These are phyloP conservation scores for Phytophthora brassicae DNA, from an alignment of 352 stramenopile species.

Conservation along the genomic window DNA sequence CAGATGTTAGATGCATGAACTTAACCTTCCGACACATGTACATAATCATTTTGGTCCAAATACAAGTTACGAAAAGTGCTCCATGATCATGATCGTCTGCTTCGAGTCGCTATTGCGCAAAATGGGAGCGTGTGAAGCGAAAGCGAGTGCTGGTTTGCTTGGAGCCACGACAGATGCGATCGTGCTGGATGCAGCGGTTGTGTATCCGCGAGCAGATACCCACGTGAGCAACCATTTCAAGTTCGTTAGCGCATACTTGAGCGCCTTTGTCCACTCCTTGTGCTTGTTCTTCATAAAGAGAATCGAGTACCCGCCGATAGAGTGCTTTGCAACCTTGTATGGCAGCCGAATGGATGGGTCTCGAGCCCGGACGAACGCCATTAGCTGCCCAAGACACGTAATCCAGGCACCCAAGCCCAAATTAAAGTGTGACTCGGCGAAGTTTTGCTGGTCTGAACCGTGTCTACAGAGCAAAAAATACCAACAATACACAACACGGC, in stretches of 20 bases:
- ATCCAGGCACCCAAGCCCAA: conserved; percentile 81
- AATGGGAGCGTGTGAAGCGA: conserved; percentile 12
- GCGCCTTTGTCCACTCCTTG: conserved; percentile 83
- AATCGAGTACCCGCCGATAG: conserved; percentile 68
- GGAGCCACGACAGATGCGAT: background rate
- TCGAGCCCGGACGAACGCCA: conserved; percentile 49
- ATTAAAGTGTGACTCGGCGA: conserved; percentile 86
- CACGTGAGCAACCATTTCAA: conserved; percentile 86
- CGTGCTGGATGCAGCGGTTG: conserved; percentile 11
- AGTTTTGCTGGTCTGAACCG: conserved; percentile 83
- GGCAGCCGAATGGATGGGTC: conserved; percentile 69
- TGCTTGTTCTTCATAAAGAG: conserved; percentile 83
- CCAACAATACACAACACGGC: conserved; percentile 2
- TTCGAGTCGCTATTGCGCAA: conserved; percentile 20
- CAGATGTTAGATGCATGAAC: conserved; percentile 33
- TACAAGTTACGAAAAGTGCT: conserved; percentile 40
- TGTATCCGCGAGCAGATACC: conserved; percentile 45
- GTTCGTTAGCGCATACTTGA: conserved; percentile 85
- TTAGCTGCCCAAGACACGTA: conserved; percentile 71
- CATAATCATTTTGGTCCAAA: conserved; percentile 42
- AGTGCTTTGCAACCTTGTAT: conserved; percentile 81
- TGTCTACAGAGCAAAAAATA: conserved; percentile 53
- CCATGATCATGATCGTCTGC: conserved; percentile 28
- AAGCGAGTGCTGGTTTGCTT: conserved; percentile 24
- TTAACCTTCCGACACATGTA: conserved; percentile 30